Conservation (phyloP, 2,329 filamentous ascomycete genomes). For the Tolypocladium paradoxum region DNA sequence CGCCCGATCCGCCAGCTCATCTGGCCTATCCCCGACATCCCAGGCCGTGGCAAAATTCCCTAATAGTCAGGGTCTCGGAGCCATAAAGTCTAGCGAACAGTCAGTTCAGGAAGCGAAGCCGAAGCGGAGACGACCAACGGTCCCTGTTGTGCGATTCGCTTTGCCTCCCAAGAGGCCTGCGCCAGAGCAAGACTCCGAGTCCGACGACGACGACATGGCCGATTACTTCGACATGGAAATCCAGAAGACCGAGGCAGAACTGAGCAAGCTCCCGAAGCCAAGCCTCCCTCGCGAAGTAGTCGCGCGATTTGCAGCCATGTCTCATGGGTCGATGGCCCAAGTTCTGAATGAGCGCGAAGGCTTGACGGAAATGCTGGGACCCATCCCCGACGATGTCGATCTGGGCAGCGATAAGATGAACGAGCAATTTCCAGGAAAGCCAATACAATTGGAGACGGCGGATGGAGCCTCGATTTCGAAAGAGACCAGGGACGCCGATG, state of each 20-base stretch:
- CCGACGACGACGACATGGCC: conserved; percentile 48
- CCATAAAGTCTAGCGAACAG: background rate
- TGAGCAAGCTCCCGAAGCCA: conserved; percentile 34
- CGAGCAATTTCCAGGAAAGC: background rate
- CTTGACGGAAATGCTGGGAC: conserved; percentile 31
- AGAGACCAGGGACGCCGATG: background rate
- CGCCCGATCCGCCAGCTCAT: background rate
- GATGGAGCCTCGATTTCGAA: background rate
- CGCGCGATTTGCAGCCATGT: conserved; percentile 34
- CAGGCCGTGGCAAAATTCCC: background rate
- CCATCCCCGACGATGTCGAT: conserved; percentile 10
- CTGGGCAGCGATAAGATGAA: background rate
- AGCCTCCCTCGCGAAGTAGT: conserved; percentile 30
- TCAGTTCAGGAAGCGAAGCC: conserved; percentile 4
- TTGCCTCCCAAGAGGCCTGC: conserved; percentile 26
- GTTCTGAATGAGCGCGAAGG: conserved; percentile 34
- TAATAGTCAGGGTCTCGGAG: background rate
- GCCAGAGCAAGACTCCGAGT: conserved; percentile 28
- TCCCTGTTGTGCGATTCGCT: conserved; percentile 26
- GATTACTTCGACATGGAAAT: conserved; percentile 45
- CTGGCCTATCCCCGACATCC: background rate
- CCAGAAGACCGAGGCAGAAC: conserved; percentile 35
- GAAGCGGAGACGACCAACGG: conserved; percentile 15
- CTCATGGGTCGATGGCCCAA: conserved; percentile 36
- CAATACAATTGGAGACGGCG: background rate